Base-by-base conservation (phyloP, 176 grass and related monocot genomes). In the Cocos nucifera region DNA sequence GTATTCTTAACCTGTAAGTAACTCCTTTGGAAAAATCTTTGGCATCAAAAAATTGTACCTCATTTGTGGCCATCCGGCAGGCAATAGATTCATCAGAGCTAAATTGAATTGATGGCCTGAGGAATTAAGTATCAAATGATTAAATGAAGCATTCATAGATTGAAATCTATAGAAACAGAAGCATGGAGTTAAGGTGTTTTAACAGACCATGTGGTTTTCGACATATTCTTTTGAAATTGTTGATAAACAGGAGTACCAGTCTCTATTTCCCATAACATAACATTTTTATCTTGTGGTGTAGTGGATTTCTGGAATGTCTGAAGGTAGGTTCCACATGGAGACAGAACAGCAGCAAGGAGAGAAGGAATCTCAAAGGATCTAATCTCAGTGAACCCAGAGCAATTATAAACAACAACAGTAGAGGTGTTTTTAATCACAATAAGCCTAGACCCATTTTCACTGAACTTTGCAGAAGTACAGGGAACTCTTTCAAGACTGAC, bases 301-400 rank as follows among this genome's bases (percentile, higher is more conserved):
- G 83, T 56, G 3, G 78, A 80, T 82, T 88, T 97, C 65, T 88
- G 83, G 64, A 97, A 97, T 58, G 92, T 91, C 75, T 91, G 92
- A 54, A 97, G 78, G 70, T 80, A 97, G 19, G 80, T 48, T 12
- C 92, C 87, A 17, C 83, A 73, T 62, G 87, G 87, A 58, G 87
- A 97, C 54, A 97, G 75, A 28, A 66, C 48, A 1, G 87, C 72
- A 49, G 80, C 75, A 22, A 87, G 79, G 28, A 91, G 80, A 55
- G 80, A 79, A 32, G 83, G 84, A 51, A 97, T 77, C 28, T 97
- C 92, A 49, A 97, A 88, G 58, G 61, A 67, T 69, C 66, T 85
- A 61, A 96, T 71, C 19, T 87, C 78, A 17, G 64, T 49, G 54
- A 82, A 66, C 12, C 73, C 72, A 23, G 64, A 62, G 62, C 82